Evolutionary conservation across 179 eudicot species (phyloP), one percentile per base, ranked within the genome.

Genomic region (Carnegiea gigantea): DNA sequence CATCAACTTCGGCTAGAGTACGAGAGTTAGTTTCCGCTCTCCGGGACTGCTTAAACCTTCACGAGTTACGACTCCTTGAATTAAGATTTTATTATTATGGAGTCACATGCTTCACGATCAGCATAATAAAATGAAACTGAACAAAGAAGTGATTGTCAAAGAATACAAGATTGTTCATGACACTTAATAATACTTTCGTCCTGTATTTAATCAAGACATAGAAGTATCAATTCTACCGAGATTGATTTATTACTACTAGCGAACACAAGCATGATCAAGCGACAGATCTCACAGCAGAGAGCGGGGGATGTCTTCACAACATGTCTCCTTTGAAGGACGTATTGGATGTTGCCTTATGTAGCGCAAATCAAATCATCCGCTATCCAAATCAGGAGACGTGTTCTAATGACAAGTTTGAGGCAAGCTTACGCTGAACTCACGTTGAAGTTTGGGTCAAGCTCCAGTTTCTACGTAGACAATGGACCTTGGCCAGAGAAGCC

Each of bases 401-500:
- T 65, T 9, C 18, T 26, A 38, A 53, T 51, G 64, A 75, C 6
- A 3, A 15, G 13, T 5, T 72, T 48, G 0, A 49, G 17, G 67
- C 67, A 62, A 36, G 73, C 44, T 28, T 70, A 70, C 17, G 38
- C 40, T 21, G 20, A 4, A 5, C 23, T 78, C 57, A 78, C 43
- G 49, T 33, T 14, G 86, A 85, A 30, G 72, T 24, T 48, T 59
- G 62, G 62, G 74, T 30, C 48, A 79, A 11, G 72, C 78, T 81
- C 90, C 90, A 88, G 18, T 86, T 83, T 82, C 90, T 83, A 65
- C 87, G 84, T 4, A 70, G 79, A 33, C 87, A 83, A 68, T 88
- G 90, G n/a, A 86, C 86, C 77, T 86, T 84, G 74, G 88, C 90
- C 64, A 88, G 70, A 14, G 88, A 78, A 40, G 87, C 90, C 90